Percentiles rank a stretch among this genome's conserved stretches.
Conservation (phyloP, 2,329 filamentous ascomycete genomes). For the Atkinsonella texensis region DNA sequence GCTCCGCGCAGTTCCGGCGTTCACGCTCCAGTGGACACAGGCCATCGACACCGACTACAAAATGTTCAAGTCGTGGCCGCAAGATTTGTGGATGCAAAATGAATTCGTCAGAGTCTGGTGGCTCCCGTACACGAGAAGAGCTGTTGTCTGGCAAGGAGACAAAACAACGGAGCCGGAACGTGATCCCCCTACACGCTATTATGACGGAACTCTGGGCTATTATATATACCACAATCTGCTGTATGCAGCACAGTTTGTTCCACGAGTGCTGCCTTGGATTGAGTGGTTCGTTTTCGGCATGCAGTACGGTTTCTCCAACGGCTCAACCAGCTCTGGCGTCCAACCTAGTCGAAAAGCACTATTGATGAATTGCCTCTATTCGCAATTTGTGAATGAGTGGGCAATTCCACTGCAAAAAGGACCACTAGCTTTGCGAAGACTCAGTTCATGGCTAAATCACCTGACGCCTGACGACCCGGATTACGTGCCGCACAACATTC, state of each 20-base stretch:
- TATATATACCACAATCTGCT: constrained; percentile 88
- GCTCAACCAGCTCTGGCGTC: constrained; percentile 57
- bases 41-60: constrained; percentile 57
- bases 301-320: constrained; percentile 83
- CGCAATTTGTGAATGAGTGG: constrained; percentile 99
- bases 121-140: constrained; percentile 83
- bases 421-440: constrained; percentile 70
- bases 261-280: constrained; percentile 70
- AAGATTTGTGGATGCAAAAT: constrained; percentile 64
- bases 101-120: constrained; percentile 97
- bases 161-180: constrained; percentile 53
- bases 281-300: constrained; percentile 97
- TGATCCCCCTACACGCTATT: constrained; percentile 58
- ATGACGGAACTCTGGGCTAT: constrained; percentile 71
- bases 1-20: constrained; percentile 66
- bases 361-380: constrained; percentile 94
- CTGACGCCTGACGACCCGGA: constrained; percentile 48
- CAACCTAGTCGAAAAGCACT: constrained; percentile 71
- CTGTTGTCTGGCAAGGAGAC: constrained; percentile 82
- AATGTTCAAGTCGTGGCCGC: constrained; percentile 61
- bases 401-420: constrained; percentile 77
- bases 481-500: constrained; percentile 57
- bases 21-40: constrained; percentile 81
- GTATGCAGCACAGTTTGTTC: constrained; percentile 65
- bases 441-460: constrained; percentile 74